Base-by-base conservation (phyloP, 2,329 filamentous ascomycete genomes). In the Emmonsiellopsis sp. region DNA sequence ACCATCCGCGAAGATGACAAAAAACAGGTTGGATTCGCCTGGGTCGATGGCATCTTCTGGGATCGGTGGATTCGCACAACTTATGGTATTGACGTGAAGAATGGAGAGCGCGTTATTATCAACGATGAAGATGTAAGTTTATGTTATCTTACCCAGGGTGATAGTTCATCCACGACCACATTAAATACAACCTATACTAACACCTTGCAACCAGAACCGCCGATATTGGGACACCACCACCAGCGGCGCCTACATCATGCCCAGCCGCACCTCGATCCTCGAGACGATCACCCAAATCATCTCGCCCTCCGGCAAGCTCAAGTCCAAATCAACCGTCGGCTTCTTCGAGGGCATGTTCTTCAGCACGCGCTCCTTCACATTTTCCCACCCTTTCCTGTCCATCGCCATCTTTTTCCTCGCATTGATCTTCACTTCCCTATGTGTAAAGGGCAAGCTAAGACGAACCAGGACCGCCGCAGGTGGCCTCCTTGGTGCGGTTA, bases 1-100 rank as follows among this genome's bases (percentile, higher is more conserved):
- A 88, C 50, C 90, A 94, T 96, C 82, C 86, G 92, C 62, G 86
- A 87, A 66, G 82, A 89, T 51, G 84, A 90, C 65, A 85, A 86
- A 62, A 95, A 92, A 69, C 87, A 95, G 67, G 90, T 97, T 42
- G 82, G 83, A 7, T 98, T 98, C 70, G 93, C 93, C 10, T 98
- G 93, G 93, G 89, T 97, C 10, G 93, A 98, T 67, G 90, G 91
- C 50, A 82, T 89, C 7, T 97, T 97, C 70, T 98, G 93, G 93
- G 91, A 97, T 71, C 82, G 92, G 57, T 98, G 93, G 93, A 83
- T 98, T 59, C 81, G 86, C 61, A 91, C 86, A n/a, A 96, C 92
- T 0, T 98, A 95, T 65, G 92, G 92, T 52, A 86, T 97, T 61
- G 87, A 94, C 62, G 84, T 93, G 34, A 78, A 76, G 57, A 84